Base-by-base conservation (phyloP, 495 filamentous ascomycete genomes). In the Penicillium cosmopolitanum region DNA sequence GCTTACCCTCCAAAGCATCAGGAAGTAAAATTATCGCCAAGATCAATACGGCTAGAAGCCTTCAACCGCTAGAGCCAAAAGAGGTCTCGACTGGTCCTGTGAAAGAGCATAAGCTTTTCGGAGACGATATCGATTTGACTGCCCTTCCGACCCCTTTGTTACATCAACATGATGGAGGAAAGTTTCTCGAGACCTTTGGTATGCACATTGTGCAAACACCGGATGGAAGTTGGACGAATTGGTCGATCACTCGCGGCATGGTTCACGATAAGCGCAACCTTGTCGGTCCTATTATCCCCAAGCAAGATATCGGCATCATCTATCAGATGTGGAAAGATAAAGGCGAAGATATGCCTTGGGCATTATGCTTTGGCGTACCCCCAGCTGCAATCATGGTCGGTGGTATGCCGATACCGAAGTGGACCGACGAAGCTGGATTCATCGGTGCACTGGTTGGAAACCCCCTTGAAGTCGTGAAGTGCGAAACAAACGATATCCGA, bases 181-280 rank as follows among this genome's bases (percentile, higher is more conserved):
- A 73, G 35, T 79, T 70, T 40, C 62, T 79, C 9, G 68, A 74
- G 38, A 76, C 76, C 5, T 76, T 63, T 44, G 76, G 76, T 18
- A 71, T 79, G 68, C 64, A 76, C 35, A 57, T 77, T n/a, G 62
- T 79, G 2, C 64, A 70, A 36, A 67, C 67, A 2, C 74, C 74
- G 0, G 69, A 77, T 52, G 66, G 65, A 2, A 54, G 47, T 0
- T 78, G 76, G 76, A 67, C 61, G 9, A 78, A 78, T 54, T 77
- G 76, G 74, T 77, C 76, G 11, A 76, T 77, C 42, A 65, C 70
- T 3, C 68, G 76, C 2, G 72, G 67, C 10, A 77, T 79, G 76
- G 63, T 77, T 1, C 46, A 68, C 40, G 73, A 73, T 42, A 73
- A 71, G 34, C 63, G 61, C 9, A 58, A 62, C 10, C 19, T 79